Evolutionary conservation across 768 basidiomycete species (phyloP).

Genomic region (Strobilomyces confusus): DNA sequence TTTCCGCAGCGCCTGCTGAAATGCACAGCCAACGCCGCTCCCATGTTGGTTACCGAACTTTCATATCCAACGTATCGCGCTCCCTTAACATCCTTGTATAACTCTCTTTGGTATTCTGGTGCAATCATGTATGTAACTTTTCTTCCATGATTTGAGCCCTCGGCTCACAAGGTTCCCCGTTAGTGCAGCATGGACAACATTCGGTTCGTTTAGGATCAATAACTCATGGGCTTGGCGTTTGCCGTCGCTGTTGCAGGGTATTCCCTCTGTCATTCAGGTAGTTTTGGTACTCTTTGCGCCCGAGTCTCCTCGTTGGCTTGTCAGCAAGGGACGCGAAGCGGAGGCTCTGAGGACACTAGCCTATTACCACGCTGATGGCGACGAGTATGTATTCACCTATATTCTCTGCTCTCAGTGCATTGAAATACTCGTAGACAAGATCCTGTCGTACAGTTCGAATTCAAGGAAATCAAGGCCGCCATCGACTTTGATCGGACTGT

Average conservation of each 20-base stretch:
- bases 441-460: constrained; percentile 69
- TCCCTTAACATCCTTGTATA: constrained; percentile 72
- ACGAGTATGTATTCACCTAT: constrained; percentile 39
- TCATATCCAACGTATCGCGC: constrained; percentile 81
- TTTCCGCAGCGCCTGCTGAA: no score
- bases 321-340: constrained; percentile 68
- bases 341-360: constrained; percentile 70
- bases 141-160: background rate
- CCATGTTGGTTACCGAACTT: constrained; percentile 82
- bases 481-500: constrained; percentile 64
- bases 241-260: constrained; percentile 67
- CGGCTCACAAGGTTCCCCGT: background rate
- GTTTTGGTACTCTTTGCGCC: constrained; percentile 64
- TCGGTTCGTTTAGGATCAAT: constrained; percentile 68
- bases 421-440: constrained; percentile 39
- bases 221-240: constrained; percentile 80
- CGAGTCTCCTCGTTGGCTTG: constrained; percentile 81
- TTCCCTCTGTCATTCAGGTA: constrained; percentile 68
- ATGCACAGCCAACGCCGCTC: constrained; percentile 60
- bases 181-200: constrained; percentile 82
- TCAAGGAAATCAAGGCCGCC: constrained; percentile 75
- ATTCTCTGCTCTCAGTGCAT: background rate
- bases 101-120: constrained; percentile 85
- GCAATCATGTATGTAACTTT: constrained; percentile 56
- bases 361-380: constrained; percentile 79